Conservation (phyloP, 768 basidiomycete species). For the Xerocomellus amylosporus region DNA sequence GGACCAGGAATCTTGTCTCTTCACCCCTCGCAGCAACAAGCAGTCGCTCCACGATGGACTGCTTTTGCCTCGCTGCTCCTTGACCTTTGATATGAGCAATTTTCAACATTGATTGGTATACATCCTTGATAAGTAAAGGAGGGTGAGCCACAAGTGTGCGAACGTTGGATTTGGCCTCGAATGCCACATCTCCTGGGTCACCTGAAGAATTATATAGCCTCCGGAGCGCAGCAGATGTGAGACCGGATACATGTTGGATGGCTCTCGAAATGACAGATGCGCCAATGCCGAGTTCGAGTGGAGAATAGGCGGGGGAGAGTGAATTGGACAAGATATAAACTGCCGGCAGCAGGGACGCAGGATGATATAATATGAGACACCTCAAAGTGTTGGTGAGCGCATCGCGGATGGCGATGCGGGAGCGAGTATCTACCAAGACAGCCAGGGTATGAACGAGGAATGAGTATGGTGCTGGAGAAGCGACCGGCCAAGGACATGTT, state of each 20-base stretch:
- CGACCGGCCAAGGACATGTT: slow-evolving; percentile 41
- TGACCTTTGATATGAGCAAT: slow-evolving; percentile 69
- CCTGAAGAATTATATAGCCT: slow-evolving; percentile 70
- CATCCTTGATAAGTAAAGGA: slow-evolving; percentile 58
- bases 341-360: slow-evolving; percentile 67
- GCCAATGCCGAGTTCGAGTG: slow-evolving; percentile 69
- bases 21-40: slow-evolving; percentile 85
- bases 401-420: slow-evolving; percentile 67
- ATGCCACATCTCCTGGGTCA: slow-evolving; percentile 88
- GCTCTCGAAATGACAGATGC: slow-evolving; percentile 64
- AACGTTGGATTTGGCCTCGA: slow-evolving; percentile 72
- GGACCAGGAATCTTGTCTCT: slow-evolving; percentile 79
- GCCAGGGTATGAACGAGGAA: slow-evolving; percentile 67
- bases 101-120: slow-evolving; percentile 66
- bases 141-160: slow-evolving; percentile 71
- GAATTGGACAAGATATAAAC: slow-evolving; percentile 83
- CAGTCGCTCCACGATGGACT: slow-evolving; percentile 73
- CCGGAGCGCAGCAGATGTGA: slow-evolving; percentile 54
- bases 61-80: slow-evolving; percentile 74
- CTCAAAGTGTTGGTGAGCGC: slow-evolving; percentile 73
- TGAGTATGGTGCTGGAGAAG: slow-evolving; percentile 56
- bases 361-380: slow-evolving; percentile 61
- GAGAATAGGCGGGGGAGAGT: slow-evolving; percentile 69
- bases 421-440: slow-evolving; percentile 62
- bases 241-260: slow-evolving; percentile 70